Evolutionary conservation across 257 asterid species (phyloP), one percentile per base, ranked within the genome.

Genomic region (Penstemon newberryi): DNA sequence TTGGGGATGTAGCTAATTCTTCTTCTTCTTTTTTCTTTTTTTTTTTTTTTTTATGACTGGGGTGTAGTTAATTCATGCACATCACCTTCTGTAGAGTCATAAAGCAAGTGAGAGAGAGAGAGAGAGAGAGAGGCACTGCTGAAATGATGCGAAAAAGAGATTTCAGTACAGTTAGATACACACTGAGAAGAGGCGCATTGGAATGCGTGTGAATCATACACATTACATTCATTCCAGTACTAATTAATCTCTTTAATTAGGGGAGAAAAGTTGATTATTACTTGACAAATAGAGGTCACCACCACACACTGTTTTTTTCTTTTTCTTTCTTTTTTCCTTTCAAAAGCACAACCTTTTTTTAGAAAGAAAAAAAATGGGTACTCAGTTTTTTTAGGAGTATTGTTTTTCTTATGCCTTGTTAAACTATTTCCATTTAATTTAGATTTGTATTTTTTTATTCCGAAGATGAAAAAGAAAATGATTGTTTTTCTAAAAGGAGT

Each of bases 141-240:
- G 71, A 42, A 80, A 61, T 15, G 44, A 75, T 43, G 78, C 56
- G 58, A 63, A 74, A 75, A 65, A 56, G 62, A 56, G 54, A 70
- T 56, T 56, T 66, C 38, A n/a, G 71, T 36, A 75, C 78, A 71
- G 81, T 58, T 66, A 38, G 62, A 62, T 51, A 49, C 62, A 66
- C 62, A 52, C 65, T 15, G 36, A 47, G 53, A 51, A 67, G 65
- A 41, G 38, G 41, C 45, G 78, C 85, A 66, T 83, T 11, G 88
- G 66, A 66, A 75, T 74, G 72, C 65, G 91, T 74, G 95, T 46
- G 19, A 63, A 66, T 67, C 79, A 72, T 80, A 51, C 75, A 69
- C 81, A 55, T 6, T 45, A 54, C 73, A 52, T 74, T 52, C 60
- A 36, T 76, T 58, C 66, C 56, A 43, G 65, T 66, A 44, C 71